Evolutionary conservation across 495 filamentous ascomycete genomes (phyloP).

Genomic region (Penicillium samsonianum): DNA sequence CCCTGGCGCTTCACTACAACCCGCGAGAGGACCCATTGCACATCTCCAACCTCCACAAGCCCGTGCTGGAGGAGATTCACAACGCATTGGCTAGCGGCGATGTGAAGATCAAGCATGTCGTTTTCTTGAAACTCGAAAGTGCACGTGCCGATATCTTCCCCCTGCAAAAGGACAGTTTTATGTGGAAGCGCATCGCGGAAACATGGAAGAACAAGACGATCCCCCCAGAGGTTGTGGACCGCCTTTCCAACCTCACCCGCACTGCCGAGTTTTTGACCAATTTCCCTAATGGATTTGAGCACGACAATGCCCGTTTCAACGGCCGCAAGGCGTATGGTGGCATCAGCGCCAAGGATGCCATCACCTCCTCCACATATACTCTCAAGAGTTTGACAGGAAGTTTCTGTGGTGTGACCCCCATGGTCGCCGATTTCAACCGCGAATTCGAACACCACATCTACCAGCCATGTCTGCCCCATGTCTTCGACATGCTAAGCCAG

Average conservation of each 20-base stretch:
- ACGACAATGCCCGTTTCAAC: constrained; percentile 15
- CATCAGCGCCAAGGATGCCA: constrained; percentile 44
- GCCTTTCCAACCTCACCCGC: constrained; percentile 43
- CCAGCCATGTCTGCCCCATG: constrained; percentile 50
- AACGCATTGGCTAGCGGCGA: constrained; percentile 33
- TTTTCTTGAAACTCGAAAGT: constrained; percentile 50
- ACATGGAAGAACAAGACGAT: constrained; percentile 33
- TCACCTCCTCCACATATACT: constrained; percentile 50
- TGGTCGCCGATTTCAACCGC: constrained; percentile 52
- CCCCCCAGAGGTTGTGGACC: constrained; percentile 29
- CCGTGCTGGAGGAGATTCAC: constrained; percentile 37
- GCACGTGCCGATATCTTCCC: constrained; percentile 53
- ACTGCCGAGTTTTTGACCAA: constrained; percentile 48
- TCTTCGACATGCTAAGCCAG: constrained; percentile 43
- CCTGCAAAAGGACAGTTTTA: constrained; percentile 42
- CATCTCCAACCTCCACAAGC: constrained; percentile 47
- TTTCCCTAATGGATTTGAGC: constrained; percentile 39
- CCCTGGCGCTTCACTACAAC: constrained; percentile 37
- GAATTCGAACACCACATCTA: constrained; percentile 52
- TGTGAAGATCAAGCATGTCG: constrained; percentile 51
- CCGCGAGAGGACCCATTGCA: constrained; percentile 44
- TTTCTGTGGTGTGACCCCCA: constrained; percentile 49
- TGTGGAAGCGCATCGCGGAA: constrained; percentile 43
- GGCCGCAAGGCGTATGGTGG: constrained; percentile 41
- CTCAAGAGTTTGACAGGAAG: constrained; percentile 49